A percentile compares a stretch with the other conserved stretches of the same genome.
Evolutionary conservation across 129 eudicot genomes (phyloP).

Genomic region (Centaurea solstitialis): DNA sequence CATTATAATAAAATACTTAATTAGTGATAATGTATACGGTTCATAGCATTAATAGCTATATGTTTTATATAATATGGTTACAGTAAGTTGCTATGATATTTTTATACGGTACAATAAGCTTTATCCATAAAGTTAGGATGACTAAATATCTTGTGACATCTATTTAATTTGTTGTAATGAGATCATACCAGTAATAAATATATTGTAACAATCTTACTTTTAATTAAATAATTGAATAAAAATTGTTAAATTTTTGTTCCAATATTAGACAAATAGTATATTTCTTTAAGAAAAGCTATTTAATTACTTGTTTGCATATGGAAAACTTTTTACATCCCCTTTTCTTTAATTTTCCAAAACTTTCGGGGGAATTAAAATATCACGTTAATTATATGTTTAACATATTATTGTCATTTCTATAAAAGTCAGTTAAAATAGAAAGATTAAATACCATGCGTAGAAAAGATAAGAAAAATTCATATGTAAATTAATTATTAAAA

Average conservation of each 20-base stretch:
- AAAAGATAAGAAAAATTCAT: too few relatives aligned
- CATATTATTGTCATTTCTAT: too few relatives aligned
- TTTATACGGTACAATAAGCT: too few relatives aligned
- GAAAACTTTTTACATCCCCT: slow-evolving; percentile 5
- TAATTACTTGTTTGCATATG: slow-evolving; percentile 6
- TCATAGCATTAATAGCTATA: neutral
- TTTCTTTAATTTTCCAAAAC: slow-evolving; percentile 14
- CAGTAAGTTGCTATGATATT: neutral
- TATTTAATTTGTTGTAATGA: too few relatives aligned
- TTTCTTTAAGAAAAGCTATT: slow-evolving; percentile 8
- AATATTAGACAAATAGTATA: too few relatives aligned
- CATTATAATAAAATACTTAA: neutral
- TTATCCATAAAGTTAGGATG: too few relatives aligned
- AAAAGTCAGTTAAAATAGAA: too few relatives aligned
- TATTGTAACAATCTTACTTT: neutral
- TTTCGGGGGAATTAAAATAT: neutral
- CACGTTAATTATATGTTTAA: neutral
- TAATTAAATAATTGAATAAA: neutral
- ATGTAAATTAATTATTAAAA: too few relatives aligned
- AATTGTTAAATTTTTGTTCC: neutral
- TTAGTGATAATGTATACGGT: neutral
- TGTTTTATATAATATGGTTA: neutral
- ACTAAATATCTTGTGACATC: too few relatives aligned
- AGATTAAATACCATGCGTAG: neutral
- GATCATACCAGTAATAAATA: neutral